These are phyloP conservation scores for Hirschioporus abietinus DNA, from an alignment of 768 basidiomycete species.

Conservation along the genomic window DNA sequence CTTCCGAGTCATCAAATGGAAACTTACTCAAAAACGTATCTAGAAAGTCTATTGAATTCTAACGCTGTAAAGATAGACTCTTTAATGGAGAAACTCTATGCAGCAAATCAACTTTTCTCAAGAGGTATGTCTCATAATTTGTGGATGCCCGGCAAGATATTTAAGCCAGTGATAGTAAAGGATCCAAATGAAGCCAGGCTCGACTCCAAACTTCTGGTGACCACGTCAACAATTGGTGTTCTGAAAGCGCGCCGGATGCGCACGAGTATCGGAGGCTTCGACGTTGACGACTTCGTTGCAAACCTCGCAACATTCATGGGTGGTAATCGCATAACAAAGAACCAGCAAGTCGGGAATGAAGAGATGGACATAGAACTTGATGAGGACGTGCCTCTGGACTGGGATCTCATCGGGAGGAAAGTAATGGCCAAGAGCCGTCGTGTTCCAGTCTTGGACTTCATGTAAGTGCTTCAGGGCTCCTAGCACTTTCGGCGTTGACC, in stretches of 20 bases:
- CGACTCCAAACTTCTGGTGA: conserved; percentile 77
- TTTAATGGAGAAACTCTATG: conserved; percentile 48
- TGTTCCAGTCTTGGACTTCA: conserved; percentile 80
- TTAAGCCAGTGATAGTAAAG: conserved; percentile 43
- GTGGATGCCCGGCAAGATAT: background rate
- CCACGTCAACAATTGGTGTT: conserved; percentile 72
- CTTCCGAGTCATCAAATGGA: background rate
- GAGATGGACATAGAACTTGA: conserved; percentile 38
- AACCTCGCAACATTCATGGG: conserved; percentile 76
- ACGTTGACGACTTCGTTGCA: conserved; percentile 84
- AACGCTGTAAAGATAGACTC: conserved; percentile 53
- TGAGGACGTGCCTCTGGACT: conserved; percentile 50
- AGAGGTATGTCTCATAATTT: conserved; percentile 39
- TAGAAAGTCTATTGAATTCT: conserved; percentile 39
- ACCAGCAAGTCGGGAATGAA: conserved; percentile 13
- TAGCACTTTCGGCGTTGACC: conserved; percentile 14
- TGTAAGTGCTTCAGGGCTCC: conserved; percentile 45
- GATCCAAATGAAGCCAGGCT: conserved; percentile 85
- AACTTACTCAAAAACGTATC: background rate
- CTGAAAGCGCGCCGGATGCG: conserved; percentile 90
- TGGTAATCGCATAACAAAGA: conserved; percentile 47
- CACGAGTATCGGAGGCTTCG: conserved; percentile 82
- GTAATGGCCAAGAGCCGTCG: conserved; percentile 79
- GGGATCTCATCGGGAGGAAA: conserved; percentile 83
- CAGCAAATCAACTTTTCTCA: conserved; percentile 57